A percentile compares a stretch with the other conserved stretches of the same genome.
These are phyloP conservation scores for Arthroderma sp. DNA, from an alignment of 2,329 filamentous ascomycete species.

Conservation along the genomic window DNA sequence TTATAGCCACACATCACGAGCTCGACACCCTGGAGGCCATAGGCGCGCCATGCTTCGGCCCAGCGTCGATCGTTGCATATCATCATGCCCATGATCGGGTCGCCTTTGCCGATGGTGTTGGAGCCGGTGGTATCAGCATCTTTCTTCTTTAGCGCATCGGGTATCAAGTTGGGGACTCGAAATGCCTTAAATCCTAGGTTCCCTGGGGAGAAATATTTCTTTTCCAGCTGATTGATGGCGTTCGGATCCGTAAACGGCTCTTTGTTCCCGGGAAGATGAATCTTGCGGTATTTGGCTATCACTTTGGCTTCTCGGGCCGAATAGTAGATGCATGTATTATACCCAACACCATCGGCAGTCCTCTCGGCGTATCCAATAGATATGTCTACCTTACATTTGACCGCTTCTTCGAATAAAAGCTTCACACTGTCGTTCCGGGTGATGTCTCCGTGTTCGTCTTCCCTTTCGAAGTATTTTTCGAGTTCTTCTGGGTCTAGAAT, in stretches of 20 bases:
- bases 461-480: slow-evolving; percentile 39
- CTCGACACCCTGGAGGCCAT: slow-evolving; percentile 40
- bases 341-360: slow-evolving; percentile 32
- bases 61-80: slow-evolving; percentile 45
- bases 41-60: slow-evolving; percentile 41
- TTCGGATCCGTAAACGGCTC: slow-evolving; percentile 38
- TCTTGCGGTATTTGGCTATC: slow-evolving; percentile 42
- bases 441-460: slow-evolving; percentile 19
- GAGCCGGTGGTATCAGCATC: no score
- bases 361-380: slow-evolving; percentile 42
- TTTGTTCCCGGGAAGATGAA: slow-evolving; percentile 42
- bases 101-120: slow-evolving; percentile 21
- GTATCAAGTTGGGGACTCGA: slow-evolving; percentile 35
- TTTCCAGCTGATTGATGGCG: slow-evolving; percentile 43
- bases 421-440: slow-evolving; percentile 32
- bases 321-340: slow-evolving; percentile 42
- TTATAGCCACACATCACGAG: slow-evolving; percentile 40
- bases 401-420: slow-evolving; percentile 38
- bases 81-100: slow-evolving; percentile 42
- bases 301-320: slow-evolving; percentile 31
- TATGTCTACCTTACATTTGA: slow-evolving; percentile 37
- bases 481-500: slow-evolving; percentile 34
- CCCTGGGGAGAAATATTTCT: slow-evolving; percentile 42
- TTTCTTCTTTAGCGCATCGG: slow-evolving; percentile 7
- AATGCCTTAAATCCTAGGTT: slow-evolving; percentile 43